phyloP scores from a whole-genome alignment of 1,139 yeast genomes.

The Diutina scorzettiae region DNA sequence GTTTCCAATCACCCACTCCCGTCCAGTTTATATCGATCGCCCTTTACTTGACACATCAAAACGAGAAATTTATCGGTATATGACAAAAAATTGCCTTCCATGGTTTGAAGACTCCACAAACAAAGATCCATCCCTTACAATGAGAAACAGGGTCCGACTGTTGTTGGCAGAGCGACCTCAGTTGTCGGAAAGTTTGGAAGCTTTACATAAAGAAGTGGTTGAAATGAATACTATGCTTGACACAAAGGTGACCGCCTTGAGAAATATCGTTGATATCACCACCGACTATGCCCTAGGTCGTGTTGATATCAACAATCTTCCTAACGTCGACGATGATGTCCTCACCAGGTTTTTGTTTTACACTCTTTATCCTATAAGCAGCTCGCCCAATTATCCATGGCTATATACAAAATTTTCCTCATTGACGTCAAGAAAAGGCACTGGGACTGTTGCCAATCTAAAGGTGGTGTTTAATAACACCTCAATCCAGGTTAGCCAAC shows the following conservation, averaged over 20 bases:
- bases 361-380: slow-evolving; percentile 22
- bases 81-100: slow-evolving; percentile 22
- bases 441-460: not conserved
- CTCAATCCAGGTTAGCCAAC: not conserved
- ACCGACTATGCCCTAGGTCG: slow-evolving; percentile 6
- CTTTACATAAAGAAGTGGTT: slow-evolving; percentile 16
- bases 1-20: slow-evolving; percentile 17
- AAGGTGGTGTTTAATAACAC: not conserved
- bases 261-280: slow-evolving; percentile 11
- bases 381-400: slow-evolving; percentile 34
- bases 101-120: slow-evolving; percentile 73
- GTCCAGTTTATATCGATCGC: slow-evolving; percentile 23
- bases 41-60: slow-evolving; percentile 45
- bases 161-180: not conserved
- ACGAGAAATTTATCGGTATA: slow-evolving; percentile 31
- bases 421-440: not conserved
- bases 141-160: slow-evolving; percentile 7
- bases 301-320: slow-evolving; percentile 5
- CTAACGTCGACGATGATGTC: slow-evolving; percentile 2
- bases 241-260: slow-evolving; percentile 10
- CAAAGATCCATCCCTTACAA: slow-evolving; percentile 37
- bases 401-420: slow-evolving; percentile 29
- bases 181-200: slow-evolving; percentile 35
- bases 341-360: slow-evolving; percentile 17
- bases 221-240: slow-evolving; percentile 10